phyloP scores from a whole-genome alignment of 805 yeast genomes.

The Teunomyces atbi region DNA sequence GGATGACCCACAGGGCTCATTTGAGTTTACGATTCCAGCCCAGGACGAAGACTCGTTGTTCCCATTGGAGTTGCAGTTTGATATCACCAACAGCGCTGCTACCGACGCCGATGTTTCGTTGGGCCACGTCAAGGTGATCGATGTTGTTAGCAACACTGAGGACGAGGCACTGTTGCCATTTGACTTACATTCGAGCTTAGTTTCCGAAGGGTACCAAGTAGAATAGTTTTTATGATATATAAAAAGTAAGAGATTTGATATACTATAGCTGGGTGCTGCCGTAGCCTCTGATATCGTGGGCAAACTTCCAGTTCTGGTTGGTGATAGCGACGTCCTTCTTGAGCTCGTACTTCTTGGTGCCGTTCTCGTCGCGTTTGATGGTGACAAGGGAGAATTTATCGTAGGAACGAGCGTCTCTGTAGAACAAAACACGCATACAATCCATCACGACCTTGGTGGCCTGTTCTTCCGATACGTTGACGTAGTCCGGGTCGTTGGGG shows the following conservation, averaged over 20 bases:
- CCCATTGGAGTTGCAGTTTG: conserved; percentile 79
- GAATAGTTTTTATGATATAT: background rate
- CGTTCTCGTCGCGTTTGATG: conserved; percentile 47
- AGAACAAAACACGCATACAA: conserved; percentile 90
- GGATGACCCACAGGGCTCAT: conserved; percentile 62
- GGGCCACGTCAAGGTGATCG: conserved; percentile 64
- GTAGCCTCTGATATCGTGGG: conserved; percentile 83
- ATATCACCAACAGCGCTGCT: conserved; percentile 43
- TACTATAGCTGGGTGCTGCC: conserved; percentile 60
- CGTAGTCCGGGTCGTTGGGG: conserved; percentile 74
- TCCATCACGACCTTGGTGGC: conserved; percentile 78
- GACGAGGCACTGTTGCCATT: conserved; percentile 63
- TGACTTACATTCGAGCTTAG: conserved; percentile 57
- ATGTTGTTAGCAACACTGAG: conserved; percentile 51
- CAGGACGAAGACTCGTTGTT: conserved; percentile 79
- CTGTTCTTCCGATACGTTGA: conserved; percentile 63
- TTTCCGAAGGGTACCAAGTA: conserved; percentile 61
- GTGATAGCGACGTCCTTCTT: conserved; percentile 68
- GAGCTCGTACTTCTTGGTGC: conserved; percentile 50
- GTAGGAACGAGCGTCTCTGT: conserved; percentile 93
- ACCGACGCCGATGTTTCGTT: conserved; percentile 46
- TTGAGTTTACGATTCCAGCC: conserved; percentile 75
- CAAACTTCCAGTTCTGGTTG: conserved; percentile 87
- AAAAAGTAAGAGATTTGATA: background rate
- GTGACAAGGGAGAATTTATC: conserved; percentile 83